Conservation (phyloP, 495 filamentous ascomycete species). For the Xylaria longipes region DNA sequence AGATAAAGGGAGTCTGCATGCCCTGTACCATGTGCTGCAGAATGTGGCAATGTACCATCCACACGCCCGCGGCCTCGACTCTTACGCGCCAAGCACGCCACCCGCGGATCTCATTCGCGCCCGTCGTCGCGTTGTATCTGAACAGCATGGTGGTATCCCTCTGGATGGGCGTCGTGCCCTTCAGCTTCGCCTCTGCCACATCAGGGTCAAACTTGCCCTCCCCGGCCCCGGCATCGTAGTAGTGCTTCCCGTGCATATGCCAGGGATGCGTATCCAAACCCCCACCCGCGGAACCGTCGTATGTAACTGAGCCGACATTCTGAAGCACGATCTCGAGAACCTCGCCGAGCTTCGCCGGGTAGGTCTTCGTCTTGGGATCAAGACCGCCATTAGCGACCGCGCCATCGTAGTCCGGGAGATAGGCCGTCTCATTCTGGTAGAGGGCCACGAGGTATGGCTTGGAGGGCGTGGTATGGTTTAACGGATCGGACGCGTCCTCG, state of each 20-base stretch:
- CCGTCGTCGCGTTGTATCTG: slow-evolving; percentile 43
- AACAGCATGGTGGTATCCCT: slow-evolving; percentile 61
- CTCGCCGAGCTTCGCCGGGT: slow-evolving; percentile 59
- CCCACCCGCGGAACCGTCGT: slow-evolving; percentile 32
- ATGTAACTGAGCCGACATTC: slow-evolving; percentile 45
- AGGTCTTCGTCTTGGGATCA: slow-evolving; percentile 54
- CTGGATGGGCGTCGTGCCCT: slow-evolving; percentile 44
- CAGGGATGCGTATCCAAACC: slow-evolving; percentile 60
- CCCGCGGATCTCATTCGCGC: slow-evolving; percentile 46
- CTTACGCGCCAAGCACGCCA: slow-evolving; percentile 64
- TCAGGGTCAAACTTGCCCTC: slow-evolving; percentile 56
- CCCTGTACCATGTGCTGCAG: slow-evolving; percentile 48
- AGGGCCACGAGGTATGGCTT: slow-evolving; percentile 59
- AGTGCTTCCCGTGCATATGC: slow-evolving; percentile 61
- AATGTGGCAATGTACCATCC: slow-evolving; percentile 66
- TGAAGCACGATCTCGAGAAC: slow-evolving; percentile 62
- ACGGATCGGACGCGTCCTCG: slow-evolving; percentile 33
- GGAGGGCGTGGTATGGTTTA: slow-evolving; percentile 14
- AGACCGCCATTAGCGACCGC: slow-evolving; percentile 55
- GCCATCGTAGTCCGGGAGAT: slow-evolving; percentile 44
- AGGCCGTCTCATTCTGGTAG: slow-evolving; percentile 48
- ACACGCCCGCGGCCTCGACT: slow-evolving; percentile 57
- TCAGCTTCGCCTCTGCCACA: slow-evolving; percentile 53
- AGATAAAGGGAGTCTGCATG: slow-evolving; percentile 60
- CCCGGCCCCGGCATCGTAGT: slow-evolving; percentile 61